These are phyloP conservation scores for Phytophthora pini DNA, from an alignment of 352 stramenopile species.

Conservation along the genomic window DNA sequence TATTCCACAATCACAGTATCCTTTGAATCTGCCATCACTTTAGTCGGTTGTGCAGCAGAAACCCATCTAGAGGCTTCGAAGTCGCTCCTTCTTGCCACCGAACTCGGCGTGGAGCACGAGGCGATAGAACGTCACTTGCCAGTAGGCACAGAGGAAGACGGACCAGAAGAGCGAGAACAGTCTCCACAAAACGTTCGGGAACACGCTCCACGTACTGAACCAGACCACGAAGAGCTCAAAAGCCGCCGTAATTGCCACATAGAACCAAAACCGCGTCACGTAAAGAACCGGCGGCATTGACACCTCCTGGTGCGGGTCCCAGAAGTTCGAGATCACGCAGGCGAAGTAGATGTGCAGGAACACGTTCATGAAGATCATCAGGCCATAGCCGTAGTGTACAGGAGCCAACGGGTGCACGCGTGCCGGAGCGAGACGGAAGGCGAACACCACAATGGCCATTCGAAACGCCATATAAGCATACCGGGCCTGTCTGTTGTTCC, in stretches of 20 bases:
- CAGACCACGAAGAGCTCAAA: slow-evolving; percentile 78
- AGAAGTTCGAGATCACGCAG: slow-evolving; percentile 86
- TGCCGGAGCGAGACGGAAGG: slow-evolving; percentile 60
- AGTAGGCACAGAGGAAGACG: slow-evolving; percentile 60
- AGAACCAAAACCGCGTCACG: slow-evolving; percentile 74
- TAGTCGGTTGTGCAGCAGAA: slow-evolving; percentile 2
- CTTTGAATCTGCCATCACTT: slow-evolving; percentile 7
- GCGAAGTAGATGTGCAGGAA: slow-evolving; percentile 79
- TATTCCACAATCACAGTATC: slow-evolving; percentile 21
- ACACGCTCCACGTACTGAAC: slow-evolving; percentile 83
- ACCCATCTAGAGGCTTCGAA: slow-evolving; percentile 66
- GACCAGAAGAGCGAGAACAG: slow-evolving; percentile 65
- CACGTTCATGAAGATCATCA: slow-evolving; percentile 84
- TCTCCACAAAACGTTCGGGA: slow-evolving; percentile 79
- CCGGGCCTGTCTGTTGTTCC: slow-evolving; percentile 53
- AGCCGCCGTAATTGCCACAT: slow-evolving; percentile 48
- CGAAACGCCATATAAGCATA: slow-evolving; percentile 66
- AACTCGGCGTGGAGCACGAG: slow-evolving; percentile 75
- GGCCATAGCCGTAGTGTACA: slow-evolving; percentile 75
- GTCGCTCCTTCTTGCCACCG: slow-evolving; percentile 78
- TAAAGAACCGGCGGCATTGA: slow-evolving; percentile 80
- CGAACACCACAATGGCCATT: slow-evolving; percentile 60
- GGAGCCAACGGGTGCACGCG: slow-evolving; percentile 76
- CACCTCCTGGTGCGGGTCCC: slow-evolving; percentile 52
- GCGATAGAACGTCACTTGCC: slow-evolving; percentile 78